Percentiles rank a stretch among this genome's conserved stretches.
These are phyloP conservation scores for Lentinula aciculospora DNA, from an alignment of 768 basidiomycete species.

Conservation along the genomic window DNA sequence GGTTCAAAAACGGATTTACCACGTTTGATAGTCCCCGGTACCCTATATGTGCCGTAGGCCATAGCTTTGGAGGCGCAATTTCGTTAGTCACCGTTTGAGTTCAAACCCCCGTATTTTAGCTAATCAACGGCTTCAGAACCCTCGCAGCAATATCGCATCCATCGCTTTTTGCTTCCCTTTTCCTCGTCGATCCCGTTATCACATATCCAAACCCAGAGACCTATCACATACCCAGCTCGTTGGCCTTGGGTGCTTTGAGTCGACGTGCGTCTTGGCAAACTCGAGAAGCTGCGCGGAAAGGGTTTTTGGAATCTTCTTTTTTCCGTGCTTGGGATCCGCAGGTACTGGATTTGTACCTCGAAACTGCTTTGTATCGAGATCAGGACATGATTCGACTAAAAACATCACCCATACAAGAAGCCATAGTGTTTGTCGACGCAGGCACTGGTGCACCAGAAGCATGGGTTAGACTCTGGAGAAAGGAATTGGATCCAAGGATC, in stretches of 20 bases:
- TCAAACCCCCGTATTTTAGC: background rate
- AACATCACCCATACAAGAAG: conserved; percentile 63
- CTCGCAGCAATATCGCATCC: conserved; percentile 63
- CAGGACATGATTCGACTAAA: conserved; percentile 48
- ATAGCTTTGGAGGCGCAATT: conserved; percentile 81
- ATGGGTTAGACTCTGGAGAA: conserved; percentile 28
- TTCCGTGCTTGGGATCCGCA: conserved; percentile 67
- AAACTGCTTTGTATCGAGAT: conserved; percentile 44
- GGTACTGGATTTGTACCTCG: conserved; percentile 54
- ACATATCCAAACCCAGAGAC: conserved; percentile 20
- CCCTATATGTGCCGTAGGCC: conserved; percentile 55
- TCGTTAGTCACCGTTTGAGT: conserved; percentile 40
- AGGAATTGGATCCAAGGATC: conserved; percentile 42
- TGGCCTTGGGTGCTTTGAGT: conserved; percentile 41
- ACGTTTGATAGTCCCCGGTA: conserved; percentile 35
- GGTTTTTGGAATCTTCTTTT: conserved; percentile 53
- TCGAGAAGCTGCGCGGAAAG: conserved; percentile 55
- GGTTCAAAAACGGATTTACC: conserved; percentile 42
- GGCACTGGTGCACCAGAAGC: conserved; percentile 32
- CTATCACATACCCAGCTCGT: conserved; percentile 12
- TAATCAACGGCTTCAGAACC: conserved; percentile 31
- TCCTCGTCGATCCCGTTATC: conserved; percentile 80
- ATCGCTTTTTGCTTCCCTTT: conserved; percentile 60
- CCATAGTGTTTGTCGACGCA: conserved; percentile 48
- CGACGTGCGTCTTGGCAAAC: conserved; percentile 57